Conservation (phyloP, 208 protist genomes). For the Wallacemonas sp. region DNA sequence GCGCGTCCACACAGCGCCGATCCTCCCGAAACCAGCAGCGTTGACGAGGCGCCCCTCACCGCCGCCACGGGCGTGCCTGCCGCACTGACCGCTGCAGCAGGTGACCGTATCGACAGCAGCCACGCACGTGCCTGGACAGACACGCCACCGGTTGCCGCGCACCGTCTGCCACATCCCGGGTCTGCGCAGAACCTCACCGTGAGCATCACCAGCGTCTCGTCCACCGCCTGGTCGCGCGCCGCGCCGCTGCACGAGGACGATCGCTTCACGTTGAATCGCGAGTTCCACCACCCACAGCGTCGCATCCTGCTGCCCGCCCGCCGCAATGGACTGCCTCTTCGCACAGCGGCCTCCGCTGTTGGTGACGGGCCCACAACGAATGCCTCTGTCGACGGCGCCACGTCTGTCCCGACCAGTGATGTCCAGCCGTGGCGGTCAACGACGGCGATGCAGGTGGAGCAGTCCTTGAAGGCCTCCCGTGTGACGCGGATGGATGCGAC, state of each 20-base stretch:
- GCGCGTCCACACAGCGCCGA: too few relatives aligned
- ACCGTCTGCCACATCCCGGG: neutral
- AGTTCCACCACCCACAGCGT: slow-evolving; percentile 49
- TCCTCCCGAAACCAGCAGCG: neutral
- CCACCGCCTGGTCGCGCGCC: neutral
- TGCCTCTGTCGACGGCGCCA: too few relatives aligned
- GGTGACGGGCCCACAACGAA: too few relatives aligned
- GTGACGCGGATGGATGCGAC: slow-evolving; percentile 57
- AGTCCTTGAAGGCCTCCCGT: slow-evolving; percentile 36
- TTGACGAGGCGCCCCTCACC: neutral
- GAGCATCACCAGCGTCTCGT: neutral
- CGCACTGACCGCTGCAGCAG: too few relatives aligned
- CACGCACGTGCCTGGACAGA: too few relatives aligned
- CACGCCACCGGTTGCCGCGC: too few relatives aligned
- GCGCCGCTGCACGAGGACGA: slow-evolving; percentile 32
- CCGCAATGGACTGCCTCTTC: neutral
- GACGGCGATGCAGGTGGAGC: slow-evolving; percentile 4
- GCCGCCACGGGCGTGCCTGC: neutral
- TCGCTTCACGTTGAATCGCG: slow-evolving; percentile 48
- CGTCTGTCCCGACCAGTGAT: too few relatives aligned
- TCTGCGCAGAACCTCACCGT: too few relatives aligned
- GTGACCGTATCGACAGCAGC: too few relatives aligned
- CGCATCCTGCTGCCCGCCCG: slow-evolving; percentile 49
- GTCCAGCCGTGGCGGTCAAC: neutral
- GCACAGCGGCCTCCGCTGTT: neutral